A percentile compares a stretch with the other conserved stretches of the same genome.
Conservation (phyloP, 768 basidiomycete species). For the Favolaschia claudopus region DNA sequence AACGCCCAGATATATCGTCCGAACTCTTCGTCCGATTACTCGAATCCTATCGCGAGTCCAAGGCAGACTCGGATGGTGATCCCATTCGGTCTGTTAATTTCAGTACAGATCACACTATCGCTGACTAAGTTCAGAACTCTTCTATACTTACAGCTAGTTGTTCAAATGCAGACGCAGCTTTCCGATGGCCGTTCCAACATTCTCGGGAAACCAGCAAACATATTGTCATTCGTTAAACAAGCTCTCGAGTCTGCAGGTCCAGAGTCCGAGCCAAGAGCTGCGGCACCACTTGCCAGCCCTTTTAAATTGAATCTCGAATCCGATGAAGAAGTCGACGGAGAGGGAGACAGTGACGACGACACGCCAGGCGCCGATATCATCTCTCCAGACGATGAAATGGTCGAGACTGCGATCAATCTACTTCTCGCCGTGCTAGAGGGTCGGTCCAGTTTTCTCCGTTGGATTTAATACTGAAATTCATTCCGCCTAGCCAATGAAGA, state of each 20-base stretch:
- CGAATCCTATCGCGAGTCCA: constrained; percentile 66
- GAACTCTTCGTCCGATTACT: constrained; percentile 78
- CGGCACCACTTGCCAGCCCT: constrained; percentile 30
- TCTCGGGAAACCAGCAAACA: constrained; percentile 68
- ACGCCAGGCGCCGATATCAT: constrained; percentile 47
- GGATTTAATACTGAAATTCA: neutral
- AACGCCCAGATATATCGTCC: constrained; percentile 74
- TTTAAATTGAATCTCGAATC: constrained; percentile 41
- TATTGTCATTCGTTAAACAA: constrained; percentile 85
- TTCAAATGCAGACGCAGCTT: constrained; percentile 80
- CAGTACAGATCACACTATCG: neutral
- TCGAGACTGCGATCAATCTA: constrained; percentile 79
- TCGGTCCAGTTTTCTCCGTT: constrained; percentile 36
- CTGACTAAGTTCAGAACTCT: constrained; percentile 56
- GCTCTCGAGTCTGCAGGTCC: constrained; percentile 60
- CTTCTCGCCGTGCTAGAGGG: constrained; percentile 90
- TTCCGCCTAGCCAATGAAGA: constrained; percentile 57
- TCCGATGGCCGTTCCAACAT: constrained; percentile 66
- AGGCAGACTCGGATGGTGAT: constrained; percentile 49
- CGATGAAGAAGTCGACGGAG: constrained; percentile 50
- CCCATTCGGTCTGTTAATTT: constrained; percentile 56
- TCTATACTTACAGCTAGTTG: constrained; percentile 79
- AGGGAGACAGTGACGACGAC: constrained; percentile 66
- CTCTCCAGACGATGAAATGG: constrained; percentile 67
- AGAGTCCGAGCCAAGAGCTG: constrained; percentile 15